Conservation (phyloP, 768 basidiomycete species). For the Cystobasidium tubakii region DNA sequence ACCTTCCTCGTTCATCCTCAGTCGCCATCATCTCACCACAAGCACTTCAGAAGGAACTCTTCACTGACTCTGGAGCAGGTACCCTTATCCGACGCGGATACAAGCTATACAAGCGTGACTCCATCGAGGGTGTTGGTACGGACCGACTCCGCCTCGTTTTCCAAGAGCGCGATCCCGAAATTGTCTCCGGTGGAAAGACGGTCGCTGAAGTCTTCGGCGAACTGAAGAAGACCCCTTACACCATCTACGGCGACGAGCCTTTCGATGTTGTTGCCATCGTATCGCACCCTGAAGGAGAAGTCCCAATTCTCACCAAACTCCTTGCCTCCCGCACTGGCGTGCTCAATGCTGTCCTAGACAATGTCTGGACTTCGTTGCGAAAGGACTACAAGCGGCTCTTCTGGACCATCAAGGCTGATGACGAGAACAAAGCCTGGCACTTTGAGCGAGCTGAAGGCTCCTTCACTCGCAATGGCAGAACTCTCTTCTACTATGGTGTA, state of each 20-base stretch:
- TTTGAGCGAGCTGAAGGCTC: constrained; percentile 97
- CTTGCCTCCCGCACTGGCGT: constrained; percentile 79
- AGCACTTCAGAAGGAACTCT: constrained; percentile 91
- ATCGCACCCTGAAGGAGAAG: constrained; percentile 78
- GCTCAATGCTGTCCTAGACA: constrained; percentile 91
- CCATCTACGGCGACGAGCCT: constrained; percentile 97
- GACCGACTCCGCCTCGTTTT: constrained; percentile 92
- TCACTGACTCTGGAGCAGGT: constrained; percentile 95
- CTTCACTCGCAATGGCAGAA: constrained; percentile 88
- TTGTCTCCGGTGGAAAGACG: constrained; percentile 71
- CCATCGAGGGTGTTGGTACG: constrained; percentile 75
- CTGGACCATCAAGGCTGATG: constrained; percentile 95
- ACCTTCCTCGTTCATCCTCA: constrained; percentile 94
- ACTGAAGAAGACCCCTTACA: constrained; percentile 71
- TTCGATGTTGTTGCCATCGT: constrained; percentile 92
- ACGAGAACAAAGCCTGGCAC: constrained; percentile 97
- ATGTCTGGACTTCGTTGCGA: constrained; percentile 92
- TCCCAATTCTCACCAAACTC: constrained; percentile 86
- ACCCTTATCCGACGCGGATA: constrained; percentile 97
- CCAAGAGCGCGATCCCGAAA: constrained; percentile 89
- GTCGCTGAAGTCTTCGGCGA: constrained; percentile 80
- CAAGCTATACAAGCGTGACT: constrained; percentile 85
- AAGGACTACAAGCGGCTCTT: constrained; percentile 89
- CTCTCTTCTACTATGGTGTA: constrained; percentile 96
- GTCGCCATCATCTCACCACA: constrained; percentile 94